Evolutionary conservation across 352 stramenopile genomes (phyloP), one percentile per base, ranked within the genome.

Genomic region (Phytopythium mirpurense): DNA sequence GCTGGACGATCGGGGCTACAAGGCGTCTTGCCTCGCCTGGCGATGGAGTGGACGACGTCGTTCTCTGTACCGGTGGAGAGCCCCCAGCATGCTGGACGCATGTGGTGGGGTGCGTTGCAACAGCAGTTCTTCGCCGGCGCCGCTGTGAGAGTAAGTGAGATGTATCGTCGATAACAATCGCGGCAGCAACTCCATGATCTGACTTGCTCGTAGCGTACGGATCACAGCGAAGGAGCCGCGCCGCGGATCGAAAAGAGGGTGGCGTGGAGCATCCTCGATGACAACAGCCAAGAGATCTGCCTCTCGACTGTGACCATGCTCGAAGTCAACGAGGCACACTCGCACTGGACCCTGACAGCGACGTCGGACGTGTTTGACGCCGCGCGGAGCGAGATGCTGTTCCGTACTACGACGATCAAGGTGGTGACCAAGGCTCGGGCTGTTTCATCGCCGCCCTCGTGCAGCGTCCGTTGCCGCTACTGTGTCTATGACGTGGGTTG

Each of bases 41-140:
- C 21, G 27, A 27, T 51, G 9, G 45, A 51, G 18, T 51, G 45
- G 45, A 40, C 27, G 2, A 29, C 45, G 8, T 38, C 45, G 16
- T 51, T 51, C 32, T 37, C 16, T 29, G 10, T 35, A 18, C 32
- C 45, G 3, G 7, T 23, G 2, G 19, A 37, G 26, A 45, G 21
- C n/a, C 40, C 40, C 12, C 40, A 29, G 19, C 3, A 15, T 0
- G 21, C 29, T 45, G 40, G 40, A 15, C 40, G 21, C 10, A 31
- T 45, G 12, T 45, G 40, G 40, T 45, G 40, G 40, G 21, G 29
- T 3, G 40, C 29, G 0, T 31, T 31, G 40, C 40, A 4, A 12
- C 24, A 45, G 40, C 40, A n/a, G 12, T 45, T 45, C 12, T 10
- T 45, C 21, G 40, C n/a, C 21, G 14, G 29, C 1, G 38, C 21